Percentiles rank a stretch among this genome's conserved stretches.
phyloP scores from a whole-genome alignment of 768 basidiomycete species.

The Tricholoma furcatifolium region DNA sequence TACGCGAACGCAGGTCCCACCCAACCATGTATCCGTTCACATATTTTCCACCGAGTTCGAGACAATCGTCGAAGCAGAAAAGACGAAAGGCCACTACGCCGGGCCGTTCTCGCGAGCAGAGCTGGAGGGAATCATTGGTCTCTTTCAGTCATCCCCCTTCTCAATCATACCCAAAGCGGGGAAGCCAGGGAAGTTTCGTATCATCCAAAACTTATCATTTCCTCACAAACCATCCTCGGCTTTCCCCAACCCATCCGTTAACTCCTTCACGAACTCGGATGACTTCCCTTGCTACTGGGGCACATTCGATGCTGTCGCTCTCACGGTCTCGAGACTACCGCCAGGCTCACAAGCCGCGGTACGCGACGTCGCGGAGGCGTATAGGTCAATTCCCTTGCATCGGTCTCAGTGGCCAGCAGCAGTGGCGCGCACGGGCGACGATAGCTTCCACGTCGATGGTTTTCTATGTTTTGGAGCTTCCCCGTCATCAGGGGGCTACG shows the following conservation, averaged over 20 bases:
- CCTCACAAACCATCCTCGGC: not conserved
- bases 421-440: not conserved
- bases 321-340: too few relatives aligned
- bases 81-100: slow-evolving; percentile 7
- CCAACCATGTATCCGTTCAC: not conserved
- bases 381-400: slow-evolving; percentile 7
- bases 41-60: not conserved
- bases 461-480: too few relatives aligned
- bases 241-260: slow-evolving; percentile 18
- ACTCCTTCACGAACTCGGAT: slow-evolving; percentile 19
- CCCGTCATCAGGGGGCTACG: too few relatives aligned
- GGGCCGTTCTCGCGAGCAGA: slow-evolving; percentile 14
- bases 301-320: slow-evolving; percentile 3
- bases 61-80: not conserved
- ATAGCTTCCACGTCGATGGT: not conserved
- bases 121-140: slow-evolving; percentile 21
- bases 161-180: slow-evolving; percentile 23
- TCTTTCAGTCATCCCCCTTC: too few relatives aligned
- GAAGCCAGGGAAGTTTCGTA: slow-evolving; percentile 17
- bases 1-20: not conserved
- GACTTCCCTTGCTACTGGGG: too few relatives aligned
- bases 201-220: slow-evolving; percentile 30
- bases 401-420: slow-evolving; percentile 10
- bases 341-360: too few relatives aligned
- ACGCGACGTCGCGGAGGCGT: slow-evolving; percentile 12